Conservation (phyloP, 2,329 filamentous ascomycete genomes). For the Claviceps sp. region DNA sequence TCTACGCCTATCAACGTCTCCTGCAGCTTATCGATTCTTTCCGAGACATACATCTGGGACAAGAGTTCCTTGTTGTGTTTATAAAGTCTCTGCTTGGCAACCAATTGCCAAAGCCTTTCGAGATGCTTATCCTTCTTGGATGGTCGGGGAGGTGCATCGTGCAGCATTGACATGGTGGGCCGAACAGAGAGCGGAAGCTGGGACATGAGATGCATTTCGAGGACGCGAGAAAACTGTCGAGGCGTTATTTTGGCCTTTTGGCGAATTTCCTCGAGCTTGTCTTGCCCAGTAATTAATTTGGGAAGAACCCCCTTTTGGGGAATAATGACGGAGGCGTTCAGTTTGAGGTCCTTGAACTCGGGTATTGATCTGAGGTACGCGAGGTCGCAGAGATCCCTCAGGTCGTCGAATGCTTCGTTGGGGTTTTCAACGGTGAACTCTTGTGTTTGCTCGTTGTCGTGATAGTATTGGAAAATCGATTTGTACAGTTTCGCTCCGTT, state of each 20-base stretch:
- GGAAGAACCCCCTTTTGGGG: slow-evolving; percentile 34
- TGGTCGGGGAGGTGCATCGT: slow-evolving; percentile 27
- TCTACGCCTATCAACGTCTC: slow-evolving; percentile 55
- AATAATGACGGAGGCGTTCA: slow-evolving; percentile 39
- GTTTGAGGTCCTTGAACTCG: slow-evolving; percentile 40
- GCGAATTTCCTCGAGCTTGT: slow-evolving; percentile 42
- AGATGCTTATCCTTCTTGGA: slow-evolving; percentile 45
- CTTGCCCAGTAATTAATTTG: slow-evolving; percentile 42
- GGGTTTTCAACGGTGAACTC: slow-evolving; percentile 93
- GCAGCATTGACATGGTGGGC: slow-evolving; percentile 29
- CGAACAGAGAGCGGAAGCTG: slow-evolving; percentile 42
- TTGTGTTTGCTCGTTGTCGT: slow-evolving; percentile 52
- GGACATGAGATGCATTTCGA: slow-evolving; percentile 64
- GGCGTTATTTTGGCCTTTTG: slow-evolving; percentile 55
- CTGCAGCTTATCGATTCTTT: slow-evolving; percentile 60
- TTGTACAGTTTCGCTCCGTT: slow-evolving; percentile 73
- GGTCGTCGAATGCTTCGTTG: slow-evolving; percentile 70
- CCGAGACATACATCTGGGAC: slow-evolving; percentile 51
- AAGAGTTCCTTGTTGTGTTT: slow-evolving; percentile 60
- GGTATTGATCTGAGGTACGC: slow-evolving; percentile 46
- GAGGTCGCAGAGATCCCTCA: slow-evolving; percentile 65
- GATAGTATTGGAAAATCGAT: slow-evolving; percentile 58
- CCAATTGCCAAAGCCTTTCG: slow-evolving; percentile 58
- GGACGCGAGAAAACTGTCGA: slow-evolving; percentile 60
- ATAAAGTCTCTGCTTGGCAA: slow-evolving; percentile 67